Conservation (phyloP, 345 rosid species). For the Eucalyptus polyanthemos region DNA sequence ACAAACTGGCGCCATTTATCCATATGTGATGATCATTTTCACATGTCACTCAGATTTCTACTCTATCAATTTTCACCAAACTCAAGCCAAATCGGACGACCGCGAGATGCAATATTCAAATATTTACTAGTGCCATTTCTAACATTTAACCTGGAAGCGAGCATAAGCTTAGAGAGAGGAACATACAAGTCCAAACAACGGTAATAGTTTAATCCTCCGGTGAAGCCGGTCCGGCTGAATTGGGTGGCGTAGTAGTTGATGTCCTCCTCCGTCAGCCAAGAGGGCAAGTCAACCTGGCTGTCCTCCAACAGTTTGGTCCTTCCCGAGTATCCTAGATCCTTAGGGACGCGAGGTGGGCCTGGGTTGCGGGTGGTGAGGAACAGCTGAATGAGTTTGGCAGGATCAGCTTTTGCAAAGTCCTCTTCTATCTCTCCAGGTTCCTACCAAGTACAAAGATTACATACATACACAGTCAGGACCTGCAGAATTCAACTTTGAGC, state of each 20-base stretch:
- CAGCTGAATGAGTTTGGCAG: slow-evolving; percentile 22
- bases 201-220: slow-evolving; percentile 28
- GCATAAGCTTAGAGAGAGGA: background rate
- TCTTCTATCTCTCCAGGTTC: slow-evolving; percentile 56
- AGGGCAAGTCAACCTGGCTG: slow-evolving; percentile 20
- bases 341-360: slow-evolving; percentile 27
- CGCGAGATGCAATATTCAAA: background rate
- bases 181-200: slow-evolving; percentile 19
- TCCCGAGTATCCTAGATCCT: slow-evolving; percentile 7
- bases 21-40: background rate
- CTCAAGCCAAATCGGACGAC: background rate
- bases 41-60: background rate
- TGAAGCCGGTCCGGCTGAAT: slow-evolving; percentile 12
- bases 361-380: slow-evolving; percentile 25
- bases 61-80: background rate
- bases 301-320: slow-evolving; percentile 1
- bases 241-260: background rate
- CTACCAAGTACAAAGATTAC: background rate
- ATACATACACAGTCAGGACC: background rate
- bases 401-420: slow-evolving; percentile 47
- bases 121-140: background rate
- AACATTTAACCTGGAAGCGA: background rate
- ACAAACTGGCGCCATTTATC: background rate
- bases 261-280: slow-evolving; percentile 48
- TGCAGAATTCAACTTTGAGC: background rate